Evolutionary conservation across 352 stramenopile species (phyloP).

Genomic region (Phytophthora pini): DNA sequence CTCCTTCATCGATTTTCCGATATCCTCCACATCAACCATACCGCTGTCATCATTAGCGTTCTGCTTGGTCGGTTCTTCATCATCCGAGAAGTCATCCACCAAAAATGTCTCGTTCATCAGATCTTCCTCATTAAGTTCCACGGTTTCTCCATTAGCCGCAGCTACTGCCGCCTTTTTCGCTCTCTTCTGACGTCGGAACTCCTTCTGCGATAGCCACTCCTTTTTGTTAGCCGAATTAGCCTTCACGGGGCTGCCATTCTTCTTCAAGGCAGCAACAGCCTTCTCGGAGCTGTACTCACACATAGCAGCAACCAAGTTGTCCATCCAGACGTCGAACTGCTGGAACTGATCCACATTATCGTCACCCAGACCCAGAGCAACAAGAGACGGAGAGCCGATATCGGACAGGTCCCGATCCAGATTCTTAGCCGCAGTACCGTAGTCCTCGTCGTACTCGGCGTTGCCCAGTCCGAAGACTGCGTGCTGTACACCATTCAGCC

Average conservation of each 20-base stretch:
- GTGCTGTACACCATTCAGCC: slow-evolving; percentile 74
- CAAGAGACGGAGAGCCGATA: slow-evolving; percentile 72
- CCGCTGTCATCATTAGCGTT: slow-evolving; percentile 47
- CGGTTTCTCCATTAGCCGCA: slow-evolving; percentile 53
- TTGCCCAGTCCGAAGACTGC: slow-evolving; percentile 90
- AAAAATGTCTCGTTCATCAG: slow-evolving; percentile 88
- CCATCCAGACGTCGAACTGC: slow-evolving; percentile 85
- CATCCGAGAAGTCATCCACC: slow-evolving; percentile 71
- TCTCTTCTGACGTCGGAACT: slow-evolving; percentile 87
- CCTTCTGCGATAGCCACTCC: slow-evolving; percentile 82
- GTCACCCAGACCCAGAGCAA: slow-evolving; percentile 72
- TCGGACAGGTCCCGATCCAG: slow-evolving; percentile 64
- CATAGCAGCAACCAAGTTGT: slow-evolving; percentile 80
- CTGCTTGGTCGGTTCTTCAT: slow-evolving; percentile 54
- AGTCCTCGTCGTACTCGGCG: slow-evolving; percentile 90
- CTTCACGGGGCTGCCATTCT: slow-evolving; percentile 20
- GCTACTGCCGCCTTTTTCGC: slow-evolving; percentile 67
- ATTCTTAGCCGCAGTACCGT: slow-evolving; percentile 81
- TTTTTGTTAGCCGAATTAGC: slow-evolving; percentile 29
- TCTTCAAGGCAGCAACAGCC: slow-evolving; percentile 22
- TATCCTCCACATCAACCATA: slow-evolving; percentile 88
- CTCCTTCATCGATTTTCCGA: slow-evolving; percentile 89
- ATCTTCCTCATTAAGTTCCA: slow-evolving; percentile 85
- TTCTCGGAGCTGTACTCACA: slow-evolving; percentile 74
- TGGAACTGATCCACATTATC: slow-evolving; percentile 86